Percentiles rank a stretch among this genome's conserved stretches.
These are phyloP conservation scores for Hygrophoropsis aurantiaca DNA, from an alignment of 768 basidiomycete species.

Conservation along the genomic window DNA sequence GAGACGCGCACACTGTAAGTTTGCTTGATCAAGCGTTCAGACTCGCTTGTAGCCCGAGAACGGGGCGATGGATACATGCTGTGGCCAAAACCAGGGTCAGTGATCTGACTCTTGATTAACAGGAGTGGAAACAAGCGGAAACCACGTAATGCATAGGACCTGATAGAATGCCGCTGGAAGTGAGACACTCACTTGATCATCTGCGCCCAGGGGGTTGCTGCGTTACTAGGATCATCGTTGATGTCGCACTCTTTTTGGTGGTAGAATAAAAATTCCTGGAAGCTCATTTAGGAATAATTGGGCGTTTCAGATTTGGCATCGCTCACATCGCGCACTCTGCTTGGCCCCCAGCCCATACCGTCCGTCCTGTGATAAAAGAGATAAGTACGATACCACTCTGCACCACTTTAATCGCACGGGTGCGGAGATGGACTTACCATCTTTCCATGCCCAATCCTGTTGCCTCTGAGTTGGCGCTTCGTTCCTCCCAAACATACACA, in stretches of 20 bases:
- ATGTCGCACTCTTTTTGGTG: constrained; percentile 48
- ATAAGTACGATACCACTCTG: background rate
- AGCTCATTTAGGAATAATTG: constrained; percentile 6
- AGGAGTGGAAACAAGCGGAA: constrained; percentile 17
- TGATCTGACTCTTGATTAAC: constrained; percentile 10
- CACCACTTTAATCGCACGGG: background rate
- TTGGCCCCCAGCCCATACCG: constrained; percentile 84
- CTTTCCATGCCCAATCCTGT: constrained; percentile 87
- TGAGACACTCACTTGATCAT: constrained; percentile 57
- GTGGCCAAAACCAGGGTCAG: constrained; percentile 14
- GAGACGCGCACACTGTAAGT: constrained; percentile 53
- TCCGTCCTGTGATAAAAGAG: constrained; percentile 42
- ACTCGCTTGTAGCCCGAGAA: constrained; percentile 36
- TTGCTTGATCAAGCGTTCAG: constrained; percentile 51
- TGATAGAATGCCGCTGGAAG: constrained; percentile 11
- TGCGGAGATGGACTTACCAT: constrained; percentile 44
- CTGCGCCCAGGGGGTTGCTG: constrained; percentile 74
- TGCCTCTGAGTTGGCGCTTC: constrained; percentile 77
- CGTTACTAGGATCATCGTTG: constrained; percentile 36
- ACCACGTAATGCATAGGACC: constrained; percentile 3
- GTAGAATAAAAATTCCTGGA: constrained; percentile 56
- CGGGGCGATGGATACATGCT: constrained; percentile 42
- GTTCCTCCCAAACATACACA: constrained; percentile 89
- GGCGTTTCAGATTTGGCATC: too few species aligned
- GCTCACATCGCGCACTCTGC: constrained; percentile 57